A percentile compares a stretch with the other conserved stretches of the same genome.
Conservation (phyloP, 164 flowering plant genomes). For the Magnolia officinalis region DNA sequence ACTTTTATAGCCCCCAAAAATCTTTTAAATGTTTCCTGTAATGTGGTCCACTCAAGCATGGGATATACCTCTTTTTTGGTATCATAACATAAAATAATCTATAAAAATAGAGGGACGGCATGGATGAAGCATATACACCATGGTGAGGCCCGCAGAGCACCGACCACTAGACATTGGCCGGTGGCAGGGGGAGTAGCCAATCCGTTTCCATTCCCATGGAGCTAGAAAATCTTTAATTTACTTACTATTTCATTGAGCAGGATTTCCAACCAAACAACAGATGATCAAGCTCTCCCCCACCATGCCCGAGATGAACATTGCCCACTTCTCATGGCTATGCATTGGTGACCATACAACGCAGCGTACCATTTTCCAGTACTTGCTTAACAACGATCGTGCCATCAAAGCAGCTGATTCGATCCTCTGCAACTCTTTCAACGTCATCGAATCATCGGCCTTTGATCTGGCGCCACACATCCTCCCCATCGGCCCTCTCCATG, state of each 20-base stretch:
- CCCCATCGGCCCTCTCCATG: constrained; percentile 6
- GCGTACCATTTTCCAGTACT: constrained; percentile 9
- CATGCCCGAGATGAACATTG: constrained; percentile 17
- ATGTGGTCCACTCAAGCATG: too few species aligned
- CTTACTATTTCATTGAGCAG: constrained; percentile 5
- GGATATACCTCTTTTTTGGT: too few species aligned
- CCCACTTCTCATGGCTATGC: constrained; percentile 22
- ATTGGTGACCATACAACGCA: constrained; percentile 1
- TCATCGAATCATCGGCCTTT: constrained; percentile 25
- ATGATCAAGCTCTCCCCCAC: constrained; percentile 1
- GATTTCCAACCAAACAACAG: constrained; percentile 13
- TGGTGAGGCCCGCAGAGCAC: too few species aligned
- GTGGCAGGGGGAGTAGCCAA: too few species aligned
- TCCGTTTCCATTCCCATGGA: too few species aligned
- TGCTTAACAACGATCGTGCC: constrained; percentile 2
- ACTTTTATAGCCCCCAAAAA: too few species aligned
- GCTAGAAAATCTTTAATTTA: too few species aligned
- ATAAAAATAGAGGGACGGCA: too few species aligned
- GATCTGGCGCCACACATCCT: neutral
- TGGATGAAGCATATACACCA: too few species aligned
- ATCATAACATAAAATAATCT: too few species aligned
- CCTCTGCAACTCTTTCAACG: constrained; percentile 38
- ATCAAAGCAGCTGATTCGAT: constrained; percentile 17
- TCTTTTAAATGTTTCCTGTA: too few species aligned
- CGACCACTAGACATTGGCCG: too few species aligned